phyloP scores from a whole-genome alignment of 495 filamentous ascomycete species.

The Alectoria sarmentosa region DNA sequence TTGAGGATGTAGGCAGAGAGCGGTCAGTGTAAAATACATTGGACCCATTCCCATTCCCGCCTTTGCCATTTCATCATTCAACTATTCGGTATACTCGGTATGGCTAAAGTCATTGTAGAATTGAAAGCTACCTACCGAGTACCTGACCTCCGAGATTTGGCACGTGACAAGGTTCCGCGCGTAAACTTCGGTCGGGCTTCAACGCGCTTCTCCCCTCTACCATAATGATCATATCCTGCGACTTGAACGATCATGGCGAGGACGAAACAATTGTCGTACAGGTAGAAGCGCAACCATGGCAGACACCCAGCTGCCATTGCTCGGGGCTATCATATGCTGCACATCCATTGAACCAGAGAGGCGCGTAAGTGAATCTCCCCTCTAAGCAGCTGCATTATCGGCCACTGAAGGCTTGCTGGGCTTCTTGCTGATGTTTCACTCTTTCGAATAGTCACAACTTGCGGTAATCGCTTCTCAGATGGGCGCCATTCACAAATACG shows the following conservation, averaged over 20 bases:
- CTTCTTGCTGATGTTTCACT: slow-evolving; percentile 5
- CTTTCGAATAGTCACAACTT: slow-evolving; percentile 53
- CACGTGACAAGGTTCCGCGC: background rate
- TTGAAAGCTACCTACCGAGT: no score
- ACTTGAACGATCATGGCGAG: background rate
- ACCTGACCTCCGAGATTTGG: background rate
- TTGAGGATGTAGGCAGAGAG: no score
- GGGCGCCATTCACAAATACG: slow-evolving; percentile 76
- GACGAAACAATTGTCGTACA: background rate
- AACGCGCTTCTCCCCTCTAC: background rate
- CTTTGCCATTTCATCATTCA: background rate
- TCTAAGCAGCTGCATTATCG: background rate
- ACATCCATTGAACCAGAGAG: slow-evolving; percentile 77
- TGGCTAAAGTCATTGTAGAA: no score
- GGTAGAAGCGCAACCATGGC: slow-evolving; percentile 27
- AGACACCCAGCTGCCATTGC: slow-evolving; percentile 58
- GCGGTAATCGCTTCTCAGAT: slow-evolving; percentile 65
- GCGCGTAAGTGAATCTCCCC: slow-evolving; percentile 51
- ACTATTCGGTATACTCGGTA: background rate
- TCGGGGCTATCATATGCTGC: slow-evolving; percentile 82
- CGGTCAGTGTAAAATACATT: no score
- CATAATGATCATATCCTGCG: background rate
- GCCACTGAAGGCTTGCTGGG: no score
- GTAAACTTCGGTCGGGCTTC: slow-evolving; percentile 6
- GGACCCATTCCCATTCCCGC: no score